Evolutionary conservation across 768 basidiomycete genomes (phyloP).

Genomic region (Lactarius sp.): DNA sequence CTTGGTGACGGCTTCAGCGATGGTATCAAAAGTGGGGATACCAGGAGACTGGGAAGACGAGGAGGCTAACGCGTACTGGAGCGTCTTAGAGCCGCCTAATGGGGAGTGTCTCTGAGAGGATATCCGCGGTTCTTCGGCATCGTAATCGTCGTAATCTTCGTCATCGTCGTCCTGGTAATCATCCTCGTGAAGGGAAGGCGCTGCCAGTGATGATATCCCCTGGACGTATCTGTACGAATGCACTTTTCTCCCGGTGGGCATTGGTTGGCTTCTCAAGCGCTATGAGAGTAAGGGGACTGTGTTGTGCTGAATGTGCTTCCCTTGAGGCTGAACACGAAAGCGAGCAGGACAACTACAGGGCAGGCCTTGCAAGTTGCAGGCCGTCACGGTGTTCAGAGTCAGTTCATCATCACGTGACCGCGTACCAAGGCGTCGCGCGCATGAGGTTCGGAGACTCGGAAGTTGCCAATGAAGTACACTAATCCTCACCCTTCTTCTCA

Average conservation of each 20-base stretch:
- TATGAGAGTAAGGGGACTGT: not conserved
- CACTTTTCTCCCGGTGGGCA: constrained; percentile 9
- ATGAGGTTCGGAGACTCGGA: too few species aligned
- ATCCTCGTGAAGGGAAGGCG: constrained; percentile 12
- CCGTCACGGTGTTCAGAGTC: too few species aligned
- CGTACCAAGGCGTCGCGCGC: not conserved
- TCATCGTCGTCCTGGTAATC: constrained; percentile 13
- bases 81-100: constrained; percentile 13
- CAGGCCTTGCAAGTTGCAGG: too few species aligned
- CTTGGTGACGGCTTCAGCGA: constrained; percentile 21
- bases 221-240: constrained; percentile 20
- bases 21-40: constrained; percentile 20
- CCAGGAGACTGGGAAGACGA: constrained; percentile 13
- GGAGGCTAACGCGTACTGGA: constrained; percentile 18
- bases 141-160: constrained; percentile 10
- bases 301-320: not conserved
- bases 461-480: too few species aligned
- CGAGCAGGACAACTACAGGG: not conserved
- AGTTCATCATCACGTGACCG: constrained; percentile 11
- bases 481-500: too few species aligned
- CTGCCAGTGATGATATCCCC: constrained; percentile 3
- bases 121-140: constrained; percentile 4
- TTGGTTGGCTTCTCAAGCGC: not conserved
- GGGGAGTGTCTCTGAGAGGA: constrained; percentile 8
- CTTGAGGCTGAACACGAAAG: not conserved